Percentiles rank a stretch among this genome's conserved stretches.
Conservation (phyloP, 371 early-diverging fungal species). For the Syncephalastrum sp. region DNA sequence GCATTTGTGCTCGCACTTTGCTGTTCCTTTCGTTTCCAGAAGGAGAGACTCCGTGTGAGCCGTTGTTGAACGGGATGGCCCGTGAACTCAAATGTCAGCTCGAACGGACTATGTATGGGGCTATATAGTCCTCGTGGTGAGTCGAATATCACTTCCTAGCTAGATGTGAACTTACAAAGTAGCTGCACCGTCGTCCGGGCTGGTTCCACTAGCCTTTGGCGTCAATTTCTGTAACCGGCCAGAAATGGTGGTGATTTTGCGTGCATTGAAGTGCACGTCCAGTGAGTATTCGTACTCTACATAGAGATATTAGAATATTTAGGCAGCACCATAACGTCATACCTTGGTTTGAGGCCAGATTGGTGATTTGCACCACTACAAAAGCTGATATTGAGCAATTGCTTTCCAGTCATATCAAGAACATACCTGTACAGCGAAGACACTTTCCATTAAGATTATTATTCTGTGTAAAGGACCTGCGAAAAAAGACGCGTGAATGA, state of each 20-base stretch:
- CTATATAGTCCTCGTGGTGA: neutral
- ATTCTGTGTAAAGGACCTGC: neutral
- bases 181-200: neutral
- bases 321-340: neutral
- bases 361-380: constrained; percentile 16
- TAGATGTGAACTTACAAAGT: constrained; percentile 5
- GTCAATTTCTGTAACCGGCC: constrained; percentile 7
- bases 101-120: constrained; percentile 5
- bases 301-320: neutral
- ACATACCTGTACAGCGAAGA: too few relatives aligned
- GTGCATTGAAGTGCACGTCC: constrained; percentile 4
- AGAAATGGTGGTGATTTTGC: neutral
- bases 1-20: neutral
- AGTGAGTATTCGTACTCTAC: constrained; percentile 12
- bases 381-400: neutral
- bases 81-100: constrained; percentile 7
- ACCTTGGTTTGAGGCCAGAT: constrained; percentile 14
- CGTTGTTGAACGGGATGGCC: constrained; percentile 5
- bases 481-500: neutral
- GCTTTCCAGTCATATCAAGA: too few relatives aligned
- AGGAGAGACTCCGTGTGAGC: neutral
- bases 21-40: constrained; percentile 3
- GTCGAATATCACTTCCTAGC: neutral
- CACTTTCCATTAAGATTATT: neutral
- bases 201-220: neutral